Conservation (phyloP, 2,329 filamentous ascomycete genomes). For the Colletotrichum sp. region DNA sequence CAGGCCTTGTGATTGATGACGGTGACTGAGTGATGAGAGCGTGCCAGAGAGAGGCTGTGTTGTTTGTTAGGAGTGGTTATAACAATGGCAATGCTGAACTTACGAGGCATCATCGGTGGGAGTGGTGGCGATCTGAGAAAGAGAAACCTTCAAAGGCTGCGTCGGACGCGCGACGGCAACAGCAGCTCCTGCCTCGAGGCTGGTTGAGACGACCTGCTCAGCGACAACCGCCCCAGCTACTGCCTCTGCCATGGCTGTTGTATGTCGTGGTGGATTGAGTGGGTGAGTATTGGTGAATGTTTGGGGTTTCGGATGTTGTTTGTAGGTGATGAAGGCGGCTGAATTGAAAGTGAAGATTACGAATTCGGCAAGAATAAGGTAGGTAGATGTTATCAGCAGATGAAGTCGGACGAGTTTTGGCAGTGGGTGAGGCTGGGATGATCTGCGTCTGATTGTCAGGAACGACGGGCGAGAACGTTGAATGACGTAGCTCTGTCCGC, state of each 20-base stretch:
- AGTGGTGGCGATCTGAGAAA: slow-evolving; percentile 49
- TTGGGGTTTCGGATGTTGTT: neutral
- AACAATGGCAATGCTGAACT: neutral
- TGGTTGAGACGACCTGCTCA: slow-evolving; percentile 44
- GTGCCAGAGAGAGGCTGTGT: slow-evolving; percentile 41
- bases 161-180: slow-evolving; percentile 55
- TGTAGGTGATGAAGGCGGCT: neutral
- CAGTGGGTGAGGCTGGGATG: neutral
- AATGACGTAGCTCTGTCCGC: slow-evolving; percentile 12
- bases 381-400: neutral
- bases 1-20: slow-evolving; percentile 58
- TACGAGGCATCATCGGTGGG: slow-evolving; percentile 32
- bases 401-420: neutral
- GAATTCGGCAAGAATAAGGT: neutral
- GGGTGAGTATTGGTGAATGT: neutral
- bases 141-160: slow-evolving; percentile 53
- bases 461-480: slow-evolving; percentile 2
- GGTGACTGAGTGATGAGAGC: slow-evolving; percentile 56
- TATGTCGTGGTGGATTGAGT: neutral
- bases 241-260: slow-evolving; percentile 39
- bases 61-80: neutral
- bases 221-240: slow-evolving; percentile 41
- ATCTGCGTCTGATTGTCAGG: neutral
- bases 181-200: slow-evolving; percentile 43
- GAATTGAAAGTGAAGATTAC: neutral